Evolutionary conservation across 768 basidiomycete genomes (phyloP), one percentile per base, ranked within the genome.

Genomic region (Mycena vulgaris): DNA sequence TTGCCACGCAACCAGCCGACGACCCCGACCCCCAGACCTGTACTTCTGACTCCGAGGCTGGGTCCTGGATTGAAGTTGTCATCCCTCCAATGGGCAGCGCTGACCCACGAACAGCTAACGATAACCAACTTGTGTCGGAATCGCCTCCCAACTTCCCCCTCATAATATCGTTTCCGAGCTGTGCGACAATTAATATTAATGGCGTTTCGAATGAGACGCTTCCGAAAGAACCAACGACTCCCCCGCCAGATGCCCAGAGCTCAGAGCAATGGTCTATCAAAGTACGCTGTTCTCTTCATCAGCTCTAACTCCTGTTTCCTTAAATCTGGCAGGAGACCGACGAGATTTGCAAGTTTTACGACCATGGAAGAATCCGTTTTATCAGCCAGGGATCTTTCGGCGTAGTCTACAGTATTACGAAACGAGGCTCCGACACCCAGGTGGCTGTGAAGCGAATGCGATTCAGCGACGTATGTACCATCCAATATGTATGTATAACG

Each of bases 401-500:
- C 13, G 40, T 64, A 25, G 63, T 64, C 5, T 55, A 47, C n/a
- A 42, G 63, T 21, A 47, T 40, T 8, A 64, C 31, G 14, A 42
- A 21, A 40, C 33, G 31, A 56, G 63, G 16, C 16, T 45, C 63
- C 8, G 23, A 64, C 7, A 21, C n/a, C n/a, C 5, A 45, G 23
- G 63, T 64, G 31, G 53, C 63, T 5, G 21, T 56, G 11, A 64
- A 64, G 25, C 33, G 53, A 33, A 56, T 64, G 27, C 47, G 61
- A 13, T 56, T 42, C 53, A 45, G 6, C 3, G 52, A 30, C 23
- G 63, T 63, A 63, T 33, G 28, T 33, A 23, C 37, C 16, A 11
- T 31, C 16, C 2, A 23, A 31, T 37, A 13, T 48, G 17, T 35
- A 11, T n/a, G 13, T 21, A 5, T 45, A n/a, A n/a, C n/a, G n/a